Evolutionary conservation across 208 protist genomes (phyloP).

Genomic region (Acanthamoeba royreba): DNA sequence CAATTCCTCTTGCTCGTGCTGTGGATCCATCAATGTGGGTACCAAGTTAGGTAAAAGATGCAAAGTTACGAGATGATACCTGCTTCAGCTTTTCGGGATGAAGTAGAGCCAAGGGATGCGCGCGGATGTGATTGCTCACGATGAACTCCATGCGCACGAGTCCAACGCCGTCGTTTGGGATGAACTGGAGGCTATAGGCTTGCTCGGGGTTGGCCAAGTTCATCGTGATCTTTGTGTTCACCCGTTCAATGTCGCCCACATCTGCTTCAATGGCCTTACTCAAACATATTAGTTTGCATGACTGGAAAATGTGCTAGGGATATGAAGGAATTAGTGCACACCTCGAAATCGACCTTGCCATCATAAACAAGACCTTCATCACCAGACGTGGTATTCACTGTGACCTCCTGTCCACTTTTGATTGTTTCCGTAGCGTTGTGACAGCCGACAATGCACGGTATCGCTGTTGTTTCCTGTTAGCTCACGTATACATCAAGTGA

Average conservation of each 20-base stretch:
- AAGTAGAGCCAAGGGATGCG: slow-evolving; percentile 47
- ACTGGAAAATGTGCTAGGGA: background rate
- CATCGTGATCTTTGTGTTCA: slow-evolving; percentile 44
- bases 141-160: slow-evolving; percentile 61
- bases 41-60: background rate
- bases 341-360: background rate
- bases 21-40: background rate
- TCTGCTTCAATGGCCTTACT: background rate
- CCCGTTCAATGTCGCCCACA: background rate
- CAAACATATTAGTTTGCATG: background rate
- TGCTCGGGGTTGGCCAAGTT: slow-evolving; percentile 52
- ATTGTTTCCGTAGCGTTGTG: slow-evolving; percentile 19
- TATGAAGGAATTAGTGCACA: background rate
- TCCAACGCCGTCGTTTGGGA: slow-evolving; percentile 53
- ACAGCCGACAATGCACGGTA: slow-evolving; percentile 58
- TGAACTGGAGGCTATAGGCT: background rate
- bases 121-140: slow-evolving; percentile 45
- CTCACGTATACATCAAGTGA: background rate
- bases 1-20: slow-evolving; percentile 22
- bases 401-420: slow-evolving; percentile 36
- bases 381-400: background rate
- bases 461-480: background rate
- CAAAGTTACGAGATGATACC: background rate
- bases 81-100: slow-evolving; percentile 36
- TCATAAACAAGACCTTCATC: slow-evolving; percentile 19